Evolutionary conservation across 2,329 filamentous ascomycete species (phyloP).

Genomic region (Trichoderma sp.): DNA sequence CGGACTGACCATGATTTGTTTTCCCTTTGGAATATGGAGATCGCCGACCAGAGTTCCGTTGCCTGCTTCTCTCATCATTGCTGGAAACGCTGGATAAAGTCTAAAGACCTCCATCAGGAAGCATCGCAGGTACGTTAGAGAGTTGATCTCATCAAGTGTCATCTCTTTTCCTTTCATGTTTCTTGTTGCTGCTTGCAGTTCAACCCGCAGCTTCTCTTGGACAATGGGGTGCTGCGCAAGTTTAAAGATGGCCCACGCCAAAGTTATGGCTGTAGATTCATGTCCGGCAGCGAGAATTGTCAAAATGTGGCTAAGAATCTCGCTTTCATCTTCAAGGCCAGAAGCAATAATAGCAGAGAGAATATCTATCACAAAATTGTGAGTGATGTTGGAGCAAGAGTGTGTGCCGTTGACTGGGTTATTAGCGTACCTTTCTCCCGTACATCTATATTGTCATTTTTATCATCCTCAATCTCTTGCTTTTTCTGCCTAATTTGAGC

Average conservation of each 20-base stretch:
- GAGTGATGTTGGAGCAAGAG: not conserved
- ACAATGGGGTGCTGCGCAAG: not conserved
- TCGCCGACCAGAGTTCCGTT: not conserved
- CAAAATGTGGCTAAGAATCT: not conserved
- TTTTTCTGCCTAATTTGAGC: not conserved
- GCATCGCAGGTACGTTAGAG: not conserved
- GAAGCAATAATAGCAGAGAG: not conserved
- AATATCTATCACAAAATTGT: not conserved
- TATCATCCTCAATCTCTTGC: not conserved
- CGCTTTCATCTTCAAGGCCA: not conserved
- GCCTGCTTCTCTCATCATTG: not conserved
- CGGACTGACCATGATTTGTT: not conserved
- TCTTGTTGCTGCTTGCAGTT: not conserved
- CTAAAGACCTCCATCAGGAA: slow-evolving; percentile 12
- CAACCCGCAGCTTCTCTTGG: not conserved
- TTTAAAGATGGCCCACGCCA: slow-evolving; percentile 2
- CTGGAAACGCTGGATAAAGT: slow-evolving; percentile 5
- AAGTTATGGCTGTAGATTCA: slow-evolving; percentile 6
- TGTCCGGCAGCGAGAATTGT: slow-evolving; percentile 4
- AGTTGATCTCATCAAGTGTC: not conserved
- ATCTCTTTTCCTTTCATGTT: not conserved
- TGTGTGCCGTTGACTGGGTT: too few species aligned
- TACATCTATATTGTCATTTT: not conserved
- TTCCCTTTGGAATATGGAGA: not conserved
- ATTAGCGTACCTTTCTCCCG: not conserved